phyloP scores from a whole-genome alignment of 164 flowering plant genomes.

The Liriodendron chinense region DNA sequence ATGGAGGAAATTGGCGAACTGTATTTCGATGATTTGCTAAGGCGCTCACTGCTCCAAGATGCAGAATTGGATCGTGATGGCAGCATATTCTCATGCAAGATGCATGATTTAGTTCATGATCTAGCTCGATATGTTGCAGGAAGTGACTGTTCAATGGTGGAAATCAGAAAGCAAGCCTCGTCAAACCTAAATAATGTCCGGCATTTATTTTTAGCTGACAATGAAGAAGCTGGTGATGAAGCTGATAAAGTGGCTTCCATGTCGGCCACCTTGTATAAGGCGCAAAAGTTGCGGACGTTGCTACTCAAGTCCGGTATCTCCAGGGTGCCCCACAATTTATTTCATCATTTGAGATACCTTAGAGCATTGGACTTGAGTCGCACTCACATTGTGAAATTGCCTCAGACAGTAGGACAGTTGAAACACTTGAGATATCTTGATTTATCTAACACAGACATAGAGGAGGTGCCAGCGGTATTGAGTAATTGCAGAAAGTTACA shows the following conservation, averaged over 20 bases:
- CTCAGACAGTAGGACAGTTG: not conserved
- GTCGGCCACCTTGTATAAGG: not conserved
- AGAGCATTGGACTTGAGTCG: slow-evolving; percentile 8
- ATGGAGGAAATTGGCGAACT: not conserved
- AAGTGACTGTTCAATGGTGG: not conserved
- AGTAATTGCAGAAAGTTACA: slow-evolving; percentile 19
- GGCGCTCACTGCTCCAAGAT: not conserved
- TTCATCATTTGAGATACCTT: not conserved
- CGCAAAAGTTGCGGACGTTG: not conserved
- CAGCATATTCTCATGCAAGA: too few relatives aligned
- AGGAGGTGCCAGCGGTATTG: slow-evolving; percentile 16
- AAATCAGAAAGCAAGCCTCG: not conserved
- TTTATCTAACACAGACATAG: not conserved
- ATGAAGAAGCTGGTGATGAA: too few relatives aligned
- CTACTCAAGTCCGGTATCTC: not conserved
- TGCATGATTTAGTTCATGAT: too few relatives aligned
- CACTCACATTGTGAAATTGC: not conserved
- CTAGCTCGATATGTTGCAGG: too few relatives aligned
- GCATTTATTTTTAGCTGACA: not conserved
- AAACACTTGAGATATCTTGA: slow-evolving; percentile 6
- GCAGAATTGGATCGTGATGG: too few relatives aligned
- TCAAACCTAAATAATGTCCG: not conserved
- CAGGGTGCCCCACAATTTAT: not conserved
- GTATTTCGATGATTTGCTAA: not conserved
- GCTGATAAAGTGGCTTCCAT: not conserved